Evolutionary conservation across 1,139 yeast genomes (phyloP).

Genomic region (Geotrichum fermentans): DNA sequence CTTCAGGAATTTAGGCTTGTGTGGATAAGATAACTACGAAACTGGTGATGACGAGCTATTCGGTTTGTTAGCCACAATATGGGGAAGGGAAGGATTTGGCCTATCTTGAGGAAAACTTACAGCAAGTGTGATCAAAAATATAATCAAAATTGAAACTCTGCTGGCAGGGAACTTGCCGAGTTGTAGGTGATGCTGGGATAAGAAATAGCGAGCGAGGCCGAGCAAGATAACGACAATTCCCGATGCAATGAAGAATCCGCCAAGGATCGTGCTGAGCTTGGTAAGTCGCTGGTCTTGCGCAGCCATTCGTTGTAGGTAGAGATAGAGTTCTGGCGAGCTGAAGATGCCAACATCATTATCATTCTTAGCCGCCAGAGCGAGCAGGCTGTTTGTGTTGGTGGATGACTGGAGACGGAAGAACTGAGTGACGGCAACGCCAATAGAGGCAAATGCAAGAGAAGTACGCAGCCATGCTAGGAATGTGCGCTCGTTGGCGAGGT

Average conservation of each 20-base stretch:
- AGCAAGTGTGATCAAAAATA: slow-evolving; percentile 39
- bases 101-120: slow-evolving; percentile 27
- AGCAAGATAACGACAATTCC: slow-evolving; percentile 42
- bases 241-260: slow-evolving; percentile 40
- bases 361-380: not conserved
- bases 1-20: no score
- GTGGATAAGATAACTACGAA: slow-evolving; percentile 11
- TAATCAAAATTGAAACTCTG: slow-evolving; percentile 35
- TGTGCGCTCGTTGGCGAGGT: slow-evolving; percentile 73
- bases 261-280: slow-evolving; percentile 29
- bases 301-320: not conserved
- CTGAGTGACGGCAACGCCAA: slow-evolving; percentile 55
- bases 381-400: not conserved
- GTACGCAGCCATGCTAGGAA: slow-evolving; percentile 77
- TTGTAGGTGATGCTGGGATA: slow-evolving; percentile 44
- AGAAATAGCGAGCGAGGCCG: slow-evolving; percentile 45
- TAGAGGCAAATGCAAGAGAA: slow-evolving; percentile 49
- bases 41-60: slow-evolving; percentile 12
- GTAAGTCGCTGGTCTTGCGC: slow-evolving; percentile 19
- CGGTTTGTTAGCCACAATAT: not conserved
- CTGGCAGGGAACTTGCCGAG: slow-evolving; percentile 50
- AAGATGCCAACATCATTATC: slow-evolving; percentile 14
- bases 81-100: no score
- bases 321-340: not conserved
- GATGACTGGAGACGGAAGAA: slow-evolving; percentile 41